phyloP scores from a whole-genome alignment of 2,329 filamentous ascomycete genomes.

The Scopulariopsis brevicaulis region DNA sequence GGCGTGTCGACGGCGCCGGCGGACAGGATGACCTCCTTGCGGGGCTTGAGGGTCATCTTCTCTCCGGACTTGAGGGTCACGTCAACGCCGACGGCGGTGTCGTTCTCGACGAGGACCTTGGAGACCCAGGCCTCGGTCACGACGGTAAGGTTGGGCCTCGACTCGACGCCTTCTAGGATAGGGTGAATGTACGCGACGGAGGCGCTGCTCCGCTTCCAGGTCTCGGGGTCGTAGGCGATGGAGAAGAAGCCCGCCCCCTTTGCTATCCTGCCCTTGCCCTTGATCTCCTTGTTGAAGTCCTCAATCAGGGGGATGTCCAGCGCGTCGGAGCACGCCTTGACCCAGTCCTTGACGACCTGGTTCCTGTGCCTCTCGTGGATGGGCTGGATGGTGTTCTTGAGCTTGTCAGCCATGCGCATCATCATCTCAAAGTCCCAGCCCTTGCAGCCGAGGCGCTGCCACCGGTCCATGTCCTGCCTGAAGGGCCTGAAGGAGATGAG shows the following conservation, averaged over 20 bases:
- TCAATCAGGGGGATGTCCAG: constrained; percentile 70
- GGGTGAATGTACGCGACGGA: constrained; percentile 91
- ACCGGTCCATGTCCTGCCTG: constrained; percentile 75
- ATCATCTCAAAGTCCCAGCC: constrained; percentile 84
- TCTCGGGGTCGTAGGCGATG: constrained; percentile 82
- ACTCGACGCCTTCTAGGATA: constrained; percentile 73
- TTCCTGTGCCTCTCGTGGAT: constrained; percentile 35
- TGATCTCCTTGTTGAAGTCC: constrained; percentile 83
- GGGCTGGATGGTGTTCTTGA: constrained; percentile 65
- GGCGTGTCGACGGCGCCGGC: constrained; percentile 77
- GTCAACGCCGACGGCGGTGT: constrained; percentile 63
- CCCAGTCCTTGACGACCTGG: constrained; percentile 86
- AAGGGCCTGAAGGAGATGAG: constrained; percentile 89
- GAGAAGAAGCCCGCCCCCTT: constrained; percentile 83
- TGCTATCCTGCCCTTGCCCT: constrained; percentile 57
- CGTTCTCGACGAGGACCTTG: constrained; percentile 61
- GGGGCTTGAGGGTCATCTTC: constrained; percentile 46
- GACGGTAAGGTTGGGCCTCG: constrained; percentile 72
- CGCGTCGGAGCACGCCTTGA: constrained; percentile 66
- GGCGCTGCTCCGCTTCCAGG: constrained; percentile 72
- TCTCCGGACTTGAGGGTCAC: constrained; percentile 46
- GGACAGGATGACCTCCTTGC: constrained; percentile 67
- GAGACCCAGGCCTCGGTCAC: constrained; percentile 83
- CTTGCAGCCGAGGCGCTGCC: constrained; percentile 70
- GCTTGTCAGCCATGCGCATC: constrained; percentile 68